Evolutionary conservation across 2,329 filamentous ascomycete species (phyloP), one percentile per base, ranked within the genome.

Genomic region (Fusarium scirpi): DNA sequence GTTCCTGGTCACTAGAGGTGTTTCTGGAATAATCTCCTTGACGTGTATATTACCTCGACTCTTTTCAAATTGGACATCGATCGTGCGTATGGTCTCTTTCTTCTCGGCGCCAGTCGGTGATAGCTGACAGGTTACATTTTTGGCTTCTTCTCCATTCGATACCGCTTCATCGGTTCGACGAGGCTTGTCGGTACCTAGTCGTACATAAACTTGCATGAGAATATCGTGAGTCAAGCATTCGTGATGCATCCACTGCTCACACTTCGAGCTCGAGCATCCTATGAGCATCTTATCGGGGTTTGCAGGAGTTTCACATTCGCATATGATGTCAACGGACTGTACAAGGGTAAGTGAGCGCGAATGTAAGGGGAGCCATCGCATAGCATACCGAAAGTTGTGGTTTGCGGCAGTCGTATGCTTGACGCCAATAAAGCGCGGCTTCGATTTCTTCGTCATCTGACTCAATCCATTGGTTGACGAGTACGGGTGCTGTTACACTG

Each of bases 391-490:
- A 89, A 30, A 90, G 82, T 65, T 87, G 85, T 61, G 84, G 79
- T 22, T 82, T 87, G 48, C 84, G 80, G 56, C 86, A 84, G 71
- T 91, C 86, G 32, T 88, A 85, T 0, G 86, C 88, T 74, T 91
- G 89, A n/a, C 89, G 82, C 87, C 88, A 91, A 75, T 90, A 91
- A 5, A 90, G 78, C 15, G 84, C 85, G 58, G 84, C 81, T 60
- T 87, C 84, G 2, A 87, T 83, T 68, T 90, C 86, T 10, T 89
- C 87, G 62, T 93, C 89, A 62, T 91, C 87, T 30, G 87, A 82
- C 72, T 94, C 91, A 45, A 89, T 85, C 89, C 91, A 92, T 70
- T 91, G 86, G 56, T 86, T 86, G 22, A 93, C 87, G 5, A 83
- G 86, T 47, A 81, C 25, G 8, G 25, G 81, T 29, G 86, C 86